Conservation (phyloP, 805 yeast species). For the Groenewaldozyma salmanticensis region DNA sequence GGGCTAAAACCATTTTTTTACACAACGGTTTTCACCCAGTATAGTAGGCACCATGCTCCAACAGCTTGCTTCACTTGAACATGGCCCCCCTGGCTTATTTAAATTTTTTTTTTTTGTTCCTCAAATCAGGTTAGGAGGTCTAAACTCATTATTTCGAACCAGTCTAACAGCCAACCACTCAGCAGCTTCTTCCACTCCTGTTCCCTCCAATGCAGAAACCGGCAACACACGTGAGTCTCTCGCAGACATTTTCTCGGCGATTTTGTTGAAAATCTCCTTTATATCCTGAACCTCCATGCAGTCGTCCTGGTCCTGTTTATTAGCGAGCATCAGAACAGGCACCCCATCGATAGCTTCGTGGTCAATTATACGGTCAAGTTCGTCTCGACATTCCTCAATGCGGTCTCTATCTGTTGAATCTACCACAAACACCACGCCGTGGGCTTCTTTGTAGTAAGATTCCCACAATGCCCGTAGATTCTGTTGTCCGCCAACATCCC, state of each 20-base stretch:
- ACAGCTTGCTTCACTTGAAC: too few relatives aligned
- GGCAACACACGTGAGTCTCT: constrained; percentile 87
- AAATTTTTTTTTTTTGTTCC: too few relatives aligned
- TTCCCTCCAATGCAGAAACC: constrained; percentile 67
- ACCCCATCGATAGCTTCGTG: constrained; percentile 62
- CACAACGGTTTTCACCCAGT: too few relatives aligned
- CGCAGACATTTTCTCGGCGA: constrained; percentile 78
- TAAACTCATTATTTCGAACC: constrained; percentile 50
- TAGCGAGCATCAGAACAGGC: constrained; percentile 90
- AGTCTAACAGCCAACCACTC: constrained; percentile 80
- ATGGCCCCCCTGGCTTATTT: too few relatives aligned
- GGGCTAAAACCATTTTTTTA: too few relatives aligned
- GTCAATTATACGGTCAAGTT: constrained; percentile 44
- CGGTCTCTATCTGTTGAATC: constrained; percentile 83
- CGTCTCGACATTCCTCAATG: constrained; percentile 70
- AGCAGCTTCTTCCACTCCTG: constrained; percentile 77
- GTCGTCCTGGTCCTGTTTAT: constrained; percentile 76
- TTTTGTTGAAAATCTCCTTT: constrained; percentile 71
- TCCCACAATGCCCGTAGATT: constrained; percentile 80
- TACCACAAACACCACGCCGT: constrained; percentile 85
- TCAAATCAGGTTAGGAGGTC: constrained; percentile 40
- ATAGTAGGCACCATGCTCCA: too few relatives aligned
- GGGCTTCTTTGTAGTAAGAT: constrained; percentile 74
- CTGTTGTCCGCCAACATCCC: constrained; percentile 97
- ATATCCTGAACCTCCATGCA: constrained; percentile 68